These are phyloP conservation scores for Yarrowia sp. DNA, from an alignment of 805 yeast species.

Conservation along the genomic window DNA sequence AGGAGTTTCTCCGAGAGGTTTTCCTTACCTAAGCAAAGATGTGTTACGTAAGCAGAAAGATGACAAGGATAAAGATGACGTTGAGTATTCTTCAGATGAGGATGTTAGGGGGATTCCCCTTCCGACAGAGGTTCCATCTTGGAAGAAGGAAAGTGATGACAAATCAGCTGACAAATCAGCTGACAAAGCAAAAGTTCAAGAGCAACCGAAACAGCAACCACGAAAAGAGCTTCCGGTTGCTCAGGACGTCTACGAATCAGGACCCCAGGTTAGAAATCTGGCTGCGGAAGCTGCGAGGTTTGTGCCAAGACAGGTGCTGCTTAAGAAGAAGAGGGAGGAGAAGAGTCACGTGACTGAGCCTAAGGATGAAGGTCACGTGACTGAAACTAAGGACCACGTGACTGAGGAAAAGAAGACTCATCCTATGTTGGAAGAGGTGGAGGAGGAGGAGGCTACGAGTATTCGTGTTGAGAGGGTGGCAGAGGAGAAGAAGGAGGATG, in stretches of 20 bases:
- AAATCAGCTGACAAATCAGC: too few species aligned
- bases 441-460: constrained; percentile 8
- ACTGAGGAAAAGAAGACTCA: background rate
- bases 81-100: constrained; percentile 12
- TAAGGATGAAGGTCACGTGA: background rate
- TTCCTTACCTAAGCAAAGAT: constrained; percentile 28
- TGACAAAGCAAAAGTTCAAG: background rate
- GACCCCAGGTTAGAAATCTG: constrained; percentile 13
- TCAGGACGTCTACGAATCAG: constrained; percentile 9
- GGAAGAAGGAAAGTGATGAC: background rate
- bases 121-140: background rate
- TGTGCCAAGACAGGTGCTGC: constrained; percentile 13
- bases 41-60: background rate
- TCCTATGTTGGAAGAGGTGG: constrained; percentile 2
- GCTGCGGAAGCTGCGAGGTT: constrained; percentile 18
- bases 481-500: background rate
- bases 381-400: background rate
- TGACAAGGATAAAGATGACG: background rate
- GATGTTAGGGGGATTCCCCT: background rate
- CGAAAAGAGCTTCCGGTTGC: background rate
- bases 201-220: background rate
- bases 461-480: background rate
- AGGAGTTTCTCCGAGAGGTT: constrained; percentile 39
- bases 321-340: background rate
- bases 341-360: background rate